Percentiles rank a stretch among this genome's conserved stretches.
Evolutionary conservation across 139 green algal species (phyloP).

Genomic region (Coccomyxa sp.): DNA sequence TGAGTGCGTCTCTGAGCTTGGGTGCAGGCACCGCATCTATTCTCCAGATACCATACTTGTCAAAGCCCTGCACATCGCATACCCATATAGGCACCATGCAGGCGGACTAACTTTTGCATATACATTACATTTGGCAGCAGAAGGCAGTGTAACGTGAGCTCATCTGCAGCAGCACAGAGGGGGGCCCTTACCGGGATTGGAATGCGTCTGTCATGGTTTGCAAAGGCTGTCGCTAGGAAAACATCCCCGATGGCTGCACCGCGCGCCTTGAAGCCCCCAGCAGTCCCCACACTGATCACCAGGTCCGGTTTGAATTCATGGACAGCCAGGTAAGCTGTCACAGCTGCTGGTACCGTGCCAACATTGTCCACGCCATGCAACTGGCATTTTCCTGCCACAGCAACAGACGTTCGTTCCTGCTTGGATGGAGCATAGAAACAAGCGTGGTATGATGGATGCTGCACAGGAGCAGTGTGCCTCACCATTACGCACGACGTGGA

Average conservation of each 20-base stretch:
- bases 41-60: slow-evolving; percentile 63
- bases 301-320: slow-evolving; percentile 80
- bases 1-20: slow-evolving; percentile 39
- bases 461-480: neutral
- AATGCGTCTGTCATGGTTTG: slow-evolving; percentile 95
- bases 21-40: slow-evolving; percentile 40
- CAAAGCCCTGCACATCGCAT: slow-evolving; percentile 66
- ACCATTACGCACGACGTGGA: slow-evolving; percentile 80
- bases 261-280: slow-evolving; percentile 85
- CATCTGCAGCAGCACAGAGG: neutral
- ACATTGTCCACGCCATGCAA: slow-evolving; percentile 80
- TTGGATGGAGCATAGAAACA: neutral
- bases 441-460: neutral
- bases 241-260: slow-evolving; percentile 89
- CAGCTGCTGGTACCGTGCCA: slow-evolving; percentile 80
- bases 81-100: neutral
- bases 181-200: slow-evolving; percentile 50
- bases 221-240: slow-evolving; percentile 67
- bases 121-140: neutral
- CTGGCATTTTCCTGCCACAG: slow-evolving; percentile 41
- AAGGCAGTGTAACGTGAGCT: neutral
- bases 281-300: slow-evolving; percentile 88
- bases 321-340: slow-evolving; percentile 81
- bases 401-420: neutral
- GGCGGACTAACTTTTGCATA: neutral